Percentiles rank a stretch among this genome's conserved stretches.
Evolutionary conservation across 2,329 filamentous ascomycete genomes (phyloP).

Genomic region (Chaetomiaceae sp.): DNA sequence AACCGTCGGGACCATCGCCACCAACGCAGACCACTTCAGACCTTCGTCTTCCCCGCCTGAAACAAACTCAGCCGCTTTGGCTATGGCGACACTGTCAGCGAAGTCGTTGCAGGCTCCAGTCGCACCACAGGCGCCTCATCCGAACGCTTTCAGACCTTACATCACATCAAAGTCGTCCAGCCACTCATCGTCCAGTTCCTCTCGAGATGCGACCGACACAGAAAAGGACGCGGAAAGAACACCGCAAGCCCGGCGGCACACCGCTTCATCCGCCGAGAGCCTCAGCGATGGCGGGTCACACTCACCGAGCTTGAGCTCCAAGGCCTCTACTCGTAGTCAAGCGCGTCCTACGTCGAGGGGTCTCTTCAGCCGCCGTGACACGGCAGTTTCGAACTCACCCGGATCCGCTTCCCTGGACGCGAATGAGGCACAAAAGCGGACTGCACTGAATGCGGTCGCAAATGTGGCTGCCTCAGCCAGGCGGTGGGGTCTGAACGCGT

Average conservation of each 20-base stretch:
- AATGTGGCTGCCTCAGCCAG: constrained; percentile 51
- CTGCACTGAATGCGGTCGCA: constrained; percentile 48
- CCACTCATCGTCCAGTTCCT: constrained; percentile 45
- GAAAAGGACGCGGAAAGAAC: constrained; percentile 36
- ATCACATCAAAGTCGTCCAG: constrained; percentile 37
- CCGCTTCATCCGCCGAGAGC: constrained; percentile 32
- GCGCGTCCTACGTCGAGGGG: constrained; percentile 18
- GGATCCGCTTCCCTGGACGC: constrained; percentile 10
- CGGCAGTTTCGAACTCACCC: constrained; percentile 9
- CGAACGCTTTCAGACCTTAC: constrained; percentile 33
- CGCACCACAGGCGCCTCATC: constrained; percentile 42
- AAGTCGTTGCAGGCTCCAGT: constrained; percentile 53
- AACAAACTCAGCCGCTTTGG: constrained; percentile 52
- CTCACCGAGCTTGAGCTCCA: constrained; percentile 22
- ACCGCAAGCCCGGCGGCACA: constrained; percentile 29
- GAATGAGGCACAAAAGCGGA: constrained; percentile 35
- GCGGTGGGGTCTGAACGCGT: constrained; percentile 54
- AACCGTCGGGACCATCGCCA: constrained; percentile 59
- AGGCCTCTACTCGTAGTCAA: constrained; percentile 19
- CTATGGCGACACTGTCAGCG: constrained; percentile 63
- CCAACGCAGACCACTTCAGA: constrained; percentile 59
- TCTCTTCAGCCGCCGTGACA: constrained; percentile 23
- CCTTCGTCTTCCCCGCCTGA: constrained; percentile 51
- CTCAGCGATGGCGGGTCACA: constrained; percentile 26
- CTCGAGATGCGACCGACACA: constrained; percentile 36